phyloP scores from a whole-genome alignment of 257 asterid genomes.

The Petrea volubilis region DNA sequence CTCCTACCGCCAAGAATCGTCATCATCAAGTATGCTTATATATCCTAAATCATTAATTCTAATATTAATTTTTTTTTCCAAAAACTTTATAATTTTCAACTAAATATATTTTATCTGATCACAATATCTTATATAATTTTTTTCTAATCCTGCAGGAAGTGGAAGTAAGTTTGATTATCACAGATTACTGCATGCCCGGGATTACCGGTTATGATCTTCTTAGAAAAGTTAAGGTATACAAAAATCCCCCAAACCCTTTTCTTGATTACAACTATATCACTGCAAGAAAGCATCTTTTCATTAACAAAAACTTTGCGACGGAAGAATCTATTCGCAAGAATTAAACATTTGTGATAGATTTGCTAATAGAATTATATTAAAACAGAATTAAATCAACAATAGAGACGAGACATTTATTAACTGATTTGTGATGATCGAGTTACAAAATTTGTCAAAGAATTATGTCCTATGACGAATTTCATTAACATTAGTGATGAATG shows the following conservation, averaged over 20 bases:
- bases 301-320: too few species aligned
- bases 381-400: too few species aligned
- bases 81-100: background rate
- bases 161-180: slow-evolving; percentile 54
- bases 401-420: too few species aligned
- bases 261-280: too few species aligned
- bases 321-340: too few species aligned
- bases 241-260: background rate
- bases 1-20: background rate
- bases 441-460: too few species aligned
- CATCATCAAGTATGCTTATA: slow-evolving; percentile 11
- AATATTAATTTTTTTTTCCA: background rate
- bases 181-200: slow-evolving; percentile 69
- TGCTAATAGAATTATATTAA: too few species aligned
- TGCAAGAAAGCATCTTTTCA: too few species aligned
- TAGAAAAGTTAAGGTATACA: slow-evolving; percentile 48
- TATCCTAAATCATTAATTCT: background rate
- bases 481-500: too few species aligned
- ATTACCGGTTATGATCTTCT: slow-evolving; percentile 62
- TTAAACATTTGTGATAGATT: too few species aligned
- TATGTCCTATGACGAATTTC: too few species aligned
- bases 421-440: too few species aligned
- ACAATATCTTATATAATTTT: background rate
- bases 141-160: slow-evolving; percentile 26
- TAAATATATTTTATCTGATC: background rate